These are phyloP conservation scores for Xylaria sp. DNA, from an alignment of 2,329 filamentous ascomycete genomes.

Conservation along the genomic window DNA sequence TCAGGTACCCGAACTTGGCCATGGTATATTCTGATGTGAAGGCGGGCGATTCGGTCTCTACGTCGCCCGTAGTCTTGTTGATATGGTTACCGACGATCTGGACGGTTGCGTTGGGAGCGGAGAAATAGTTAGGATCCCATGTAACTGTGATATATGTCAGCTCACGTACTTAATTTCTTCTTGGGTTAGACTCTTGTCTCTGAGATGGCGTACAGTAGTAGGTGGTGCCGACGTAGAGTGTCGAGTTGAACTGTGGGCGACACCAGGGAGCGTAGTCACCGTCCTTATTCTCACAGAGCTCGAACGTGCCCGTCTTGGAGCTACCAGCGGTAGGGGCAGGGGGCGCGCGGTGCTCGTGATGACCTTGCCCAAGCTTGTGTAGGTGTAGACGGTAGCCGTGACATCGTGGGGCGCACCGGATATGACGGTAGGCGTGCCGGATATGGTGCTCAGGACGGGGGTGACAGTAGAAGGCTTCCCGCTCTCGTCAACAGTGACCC, in stretches of 20 bases:
- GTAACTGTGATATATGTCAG: slow-evolving; percentile 52
- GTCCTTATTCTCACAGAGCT: slow-evolving; percentile 55
- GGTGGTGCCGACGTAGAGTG: slow-evolving; percentile 51
- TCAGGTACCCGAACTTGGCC: slow-evolving; percentile 55
- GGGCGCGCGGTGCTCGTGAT: slow-evolving; percentile 48
- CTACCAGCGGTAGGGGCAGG: slow-evolving; percentile 49
- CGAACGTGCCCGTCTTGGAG: slow-evolving; percentile 53
- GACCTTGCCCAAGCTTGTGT: slow-evolving; percentile 39
- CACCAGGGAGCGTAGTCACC: slow-evolving; percentile 59
- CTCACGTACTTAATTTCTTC: not conserved
- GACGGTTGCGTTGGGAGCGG: slow-evolving; percentile 48
- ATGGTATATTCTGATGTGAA: slow-evolving; percentile 46
- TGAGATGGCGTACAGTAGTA: slow-evolving; percentile 53
- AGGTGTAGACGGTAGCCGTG: slow-evolving; percentile 46
- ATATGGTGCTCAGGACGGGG: slow-evolving; percentile 53
- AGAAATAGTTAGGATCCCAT: slow-evolving; percentile 61
- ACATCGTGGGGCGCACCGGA: slow-evolving; percentile 50
- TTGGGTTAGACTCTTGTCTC: not conserved
- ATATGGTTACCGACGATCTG: slow-evolving; percentile 39
- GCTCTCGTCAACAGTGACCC: slow-evolving; percentile 58
- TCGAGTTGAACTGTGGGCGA: slow-evolving; percentile 50
- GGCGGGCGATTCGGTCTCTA: slow-evolving; percentile 44
- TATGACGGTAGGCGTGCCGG: slow-evolving; percentile 51
- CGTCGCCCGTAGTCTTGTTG: slow-evolving; percentile 42
- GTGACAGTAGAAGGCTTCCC: slow-evolving; percentile 56